A percentile compares a stretch with the other conserved stretches of the same genome.
Evolutionary conservation across 2,329 filamentous ascomycete genomes (phyloP).

Genomic region (Orbilia javanica): DNA sequence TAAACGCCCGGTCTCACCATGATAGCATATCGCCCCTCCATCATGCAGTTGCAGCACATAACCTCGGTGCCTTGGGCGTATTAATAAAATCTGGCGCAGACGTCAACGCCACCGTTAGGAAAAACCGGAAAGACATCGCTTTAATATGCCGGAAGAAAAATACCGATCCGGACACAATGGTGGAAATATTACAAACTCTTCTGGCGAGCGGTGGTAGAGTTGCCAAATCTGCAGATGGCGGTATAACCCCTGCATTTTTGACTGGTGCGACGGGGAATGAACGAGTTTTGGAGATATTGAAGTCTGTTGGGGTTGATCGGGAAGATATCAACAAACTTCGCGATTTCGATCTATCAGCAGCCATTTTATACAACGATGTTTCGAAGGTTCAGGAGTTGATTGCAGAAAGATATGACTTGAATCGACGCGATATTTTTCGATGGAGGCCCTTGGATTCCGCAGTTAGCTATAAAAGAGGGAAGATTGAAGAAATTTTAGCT

Average conservation of each 20-base stretch:
- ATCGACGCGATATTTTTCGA: constrained; percentile 27
- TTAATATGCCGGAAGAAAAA: constrained; percentile 4
- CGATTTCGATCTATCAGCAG: constrained; percentile 12
- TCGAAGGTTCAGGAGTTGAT: constrained; percentile 11
- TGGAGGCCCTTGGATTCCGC: constrained; percentile 28
- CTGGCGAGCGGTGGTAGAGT: constrained; percentile 9
- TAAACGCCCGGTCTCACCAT: constrained; percentile 5
- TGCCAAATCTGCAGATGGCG: neutral
- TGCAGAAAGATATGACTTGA: neutral
- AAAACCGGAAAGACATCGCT: constrained; percentile 5
- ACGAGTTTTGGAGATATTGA: constrained; percentile 19
- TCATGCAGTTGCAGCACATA: constrained; percentile 29
- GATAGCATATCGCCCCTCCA: constrained; percentile 21
- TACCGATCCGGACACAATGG: neutral
- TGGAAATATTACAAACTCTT: constrained; percentile 22
- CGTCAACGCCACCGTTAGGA: constrained; percentile 12
- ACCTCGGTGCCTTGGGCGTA: constrained; percentile 1
- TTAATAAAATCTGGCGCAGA: constrained; percentile 29
- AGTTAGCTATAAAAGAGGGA: neutral
- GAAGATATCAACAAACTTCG: constrained; percentile 9
- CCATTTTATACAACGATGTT: constrained; percentile 20
- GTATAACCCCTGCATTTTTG: constrained; percentile 12
- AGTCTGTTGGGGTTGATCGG: neutral
- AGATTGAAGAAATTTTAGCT: constrained; percentile 3
- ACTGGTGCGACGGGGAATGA: constrained; percentile 13